Evolutionary conservation across 768 basidiomycete species (phyloP).

Genomic region (Nidula microcarpa): DNA sequence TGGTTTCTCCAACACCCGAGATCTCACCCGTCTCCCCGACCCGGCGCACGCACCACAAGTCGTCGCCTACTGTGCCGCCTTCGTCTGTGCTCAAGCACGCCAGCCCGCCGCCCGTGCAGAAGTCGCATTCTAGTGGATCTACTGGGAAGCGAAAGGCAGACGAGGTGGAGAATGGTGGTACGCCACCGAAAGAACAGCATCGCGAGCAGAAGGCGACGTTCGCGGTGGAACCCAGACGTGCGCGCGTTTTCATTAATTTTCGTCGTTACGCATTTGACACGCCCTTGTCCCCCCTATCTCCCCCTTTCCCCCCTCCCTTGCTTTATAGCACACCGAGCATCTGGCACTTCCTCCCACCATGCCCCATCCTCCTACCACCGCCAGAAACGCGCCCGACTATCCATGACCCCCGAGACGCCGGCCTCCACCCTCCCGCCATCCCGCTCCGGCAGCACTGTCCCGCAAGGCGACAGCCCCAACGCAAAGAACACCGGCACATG

Average conservation of each 20-base stretch:
- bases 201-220: conserved; percentile 51
- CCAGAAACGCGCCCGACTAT: conserved; percentile 62
- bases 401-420: conserved; percentile 34
- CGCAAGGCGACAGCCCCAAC: conserved; percentile 24
- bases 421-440: conserved; percentile 36
- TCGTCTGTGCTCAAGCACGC: conserved; percentile 21
- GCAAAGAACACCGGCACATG: conserved; percentile 43
- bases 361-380: conserved; percentile 73
- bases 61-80: conserved; percentile 21
- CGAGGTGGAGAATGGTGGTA: conserved; percentile 55
- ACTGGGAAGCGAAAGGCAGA: conserved; percentile 75
- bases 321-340: conserved; percentile 16
- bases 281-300: too few relatives aligned
- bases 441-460: conserved; percentile 14
- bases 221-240: conserved; percentile 61
- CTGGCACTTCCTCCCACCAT: conserved; percentile 37
- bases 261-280: too few relatives aligned
- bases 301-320: too few relatives aligned
- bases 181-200: conserved; percentile 61
- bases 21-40: conserved; percentile 30
- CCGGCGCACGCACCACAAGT: conserved; percentile 22
- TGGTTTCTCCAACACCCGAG: conserved; percentile 38
- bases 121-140: conserved; percentile 28
- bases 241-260: conserved; percentile 12
- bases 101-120: conserved; percentile 26